Conservation (phyloP, 257 asterid species). For the Eustoma russellianum region DNA sequence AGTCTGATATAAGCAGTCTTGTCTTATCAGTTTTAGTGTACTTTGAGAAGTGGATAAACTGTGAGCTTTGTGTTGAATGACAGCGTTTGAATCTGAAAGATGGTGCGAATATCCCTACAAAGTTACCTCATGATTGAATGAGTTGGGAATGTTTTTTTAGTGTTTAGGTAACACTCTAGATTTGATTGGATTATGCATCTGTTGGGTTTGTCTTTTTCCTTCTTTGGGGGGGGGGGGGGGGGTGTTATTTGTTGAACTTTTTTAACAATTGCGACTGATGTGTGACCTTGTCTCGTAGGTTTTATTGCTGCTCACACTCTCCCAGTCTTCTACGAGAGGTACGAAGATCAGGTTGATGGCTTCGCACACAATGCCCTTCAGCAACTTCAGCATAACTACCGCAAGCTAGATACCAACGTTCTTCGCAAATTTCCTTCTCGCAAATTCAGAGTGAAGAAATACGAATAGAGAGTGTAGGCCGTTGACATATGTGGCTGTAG, state of each 20-base stretch:
- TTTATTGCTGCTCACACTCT: constrained; percentile 75
- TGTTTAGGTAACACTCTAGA: too few relatives aligned
- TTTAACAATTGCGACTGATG: neutral
- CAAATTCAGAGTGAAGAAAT: constrained; percentile 46
- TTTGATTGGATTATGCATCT: too few relatives aligned
- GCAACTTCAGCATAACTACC: constrained; percentile 47
- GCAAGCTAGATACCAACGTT: constrained; percentile 51
- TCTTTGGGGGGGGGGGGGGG: too few relatives aligned
- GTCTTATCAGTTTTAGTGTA: too few relatives aligned
- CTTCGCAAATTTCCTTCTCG: constrained; percentile 45
- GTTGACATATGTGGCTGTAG: neutral
- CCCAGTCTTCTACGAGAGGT: constrained; percentile 66
- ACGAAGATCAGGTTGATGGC: constrained; percentile 63
- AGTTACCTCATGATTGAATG: too few relatives aligned
- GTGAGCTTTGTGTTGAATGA: too few relatives aligned
- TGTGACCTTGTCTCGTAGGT: constrained; percentile 24
- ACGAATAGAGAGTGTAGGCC: constrained; percentile 19
- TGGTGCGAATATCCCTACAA: too few relatives aligned
- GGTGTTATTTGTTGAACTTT: neutral
- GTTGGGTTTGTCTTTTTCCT: too few relatives aligned
- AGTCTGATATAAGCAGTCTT: too few relatives aligned
- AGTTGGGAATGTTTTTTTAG: too few relatives aligned
- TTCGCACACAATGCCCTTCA: constrained; percentile 37
- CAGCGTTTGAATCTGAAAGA: too few relatives aligned
- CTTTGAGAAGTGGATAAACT: too few relatives aligned